Evolutionary conservation across 495 filamentous ascomycete species (phyloP), one percentile per base, ranked within the genome.

Genomic region (Hypoxylon subgilvum): DNA sequence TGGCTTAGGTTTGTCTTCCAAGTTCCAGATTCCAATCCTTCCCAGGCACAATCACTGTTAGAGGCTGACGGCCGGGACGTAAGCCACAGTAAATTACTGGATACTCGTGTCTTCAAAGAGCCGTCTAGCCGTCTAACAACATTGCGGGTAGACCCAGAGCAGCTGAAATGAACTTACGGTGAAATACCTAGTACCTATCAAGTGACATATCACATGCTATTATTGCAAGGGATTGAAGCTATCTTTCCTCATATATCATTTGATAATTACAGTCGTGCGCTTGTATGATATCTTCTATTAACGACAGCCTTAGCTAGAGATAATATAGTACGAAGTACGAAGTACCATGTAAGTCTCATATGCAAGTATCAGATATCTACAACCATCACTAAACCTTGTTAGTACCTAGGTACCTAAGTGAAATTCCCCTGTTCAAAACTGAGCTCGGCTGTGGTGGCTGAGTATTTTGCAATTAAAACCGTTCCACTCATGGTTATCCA

Each of bases 381-480:
- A n/a, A n/a, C n/a, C n/a, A n/a, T n/a, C n/a, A n/a, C n/a, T n/a
- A n/a, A n/a, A n/a, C n/a, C n/a, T n/a, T n/a, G n/a, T n/a, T n/a
- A n/a, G n/a, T n/a, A n/a, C 3, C n/a, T 30, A 35, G 31, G 31
- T 35, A 35, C 31, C 31, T 35, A n/a, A 3, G 12, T 7, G 13
- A n/a, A n/a, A n/a, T n/a, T n/a, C n/a, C n/a, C n/a, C n/a, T n/a
- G n/a, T n/a, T n/a, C n/a, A n/a, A n/a, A n/a, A n/a, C n/a, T n/a
- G n/a, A n/a, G n/a, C n/a, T n/a, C n/a, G 31, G 5, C 31, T 6
- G 6, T 35, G 31, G 51, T 56, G 59, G 58, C 58, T 62, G 45
- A 62, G 52, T 30, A 39, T 54, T 21, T 30, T 46, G 52, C 51
- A 62, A 56, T 62, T 50, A 55, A 22, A n/a, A n/a, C 8, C 47